Percentiles rank a stretch among this genome's conserved stretches.
Evolutionary conservation across 805 yeast species (phyloP).

Genomic region (Saturnispora halmiae): DNA sequence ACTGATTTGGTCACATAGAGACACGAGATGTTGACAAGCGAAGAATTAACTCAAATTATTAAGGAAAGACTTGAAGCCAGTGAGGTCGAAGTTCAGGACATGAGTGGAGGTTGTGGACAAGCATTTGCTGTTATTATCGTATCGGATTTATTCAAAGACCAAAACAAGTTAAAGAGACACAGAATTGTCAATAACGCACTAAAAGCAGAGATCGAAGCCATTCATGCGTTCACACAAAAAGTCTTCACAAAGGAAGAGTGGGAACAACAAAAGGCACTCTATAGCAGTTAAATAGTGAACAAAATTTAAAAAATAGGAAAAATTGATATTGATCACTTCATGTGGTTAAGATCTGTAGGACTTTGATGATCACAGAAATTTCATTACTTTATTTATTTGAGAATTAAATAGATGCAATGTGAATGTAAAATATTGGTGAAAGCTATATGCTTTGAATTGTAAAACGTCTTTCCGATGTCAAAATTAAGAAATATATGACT

Average conservation of each 20-base stretch:
- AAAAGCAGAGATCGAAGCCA: conserved; percentile 73
- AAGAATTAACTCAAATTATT: conserved; percentile 39
- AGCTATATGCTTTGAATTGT: no score
- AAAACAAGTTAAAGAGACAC: conserved; percentile 79
- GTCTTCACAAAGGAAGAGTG: conserved; percentile 86
- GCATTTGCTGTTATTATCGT: conserved; percentile 93
- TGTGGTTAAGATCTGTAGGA: no score
- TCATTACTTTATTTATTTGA: no score
- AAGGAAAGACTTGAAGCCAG: conserved; percentile 48
- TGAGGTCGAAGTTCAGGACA: conserved; percentile 66
- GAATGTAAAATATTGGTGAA: no score
- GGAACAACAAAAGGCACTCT: conserved; percentile 35
- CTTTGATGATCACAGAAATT: no score
- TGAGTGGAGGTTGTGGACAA: conserved; percentile 95
- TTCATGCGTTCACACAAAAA: conserved; percentile 95
- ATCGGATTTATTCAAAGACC: conserved; percentile 57
- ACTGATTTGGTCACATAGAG: no score
- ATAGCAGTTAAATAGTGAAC: conserved; percentile 4
- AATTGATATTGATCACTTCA: no score
- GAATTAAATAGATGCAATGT: no score
- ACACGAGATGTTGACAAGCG: conserved; percentile 22
- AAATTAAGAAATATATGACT: no score
- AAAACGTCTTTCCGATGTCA: no score
- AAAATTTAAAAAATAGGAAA: no score
- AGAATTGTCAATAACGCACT: conserved; percentile 73